A percentile compares a stretch with the other conserved stretches of the same genome.
Evolutionary conservation across 1,284 basidiomycete genomes (phyloP).

Genomic region (Testicularia cyperi): DNA sequence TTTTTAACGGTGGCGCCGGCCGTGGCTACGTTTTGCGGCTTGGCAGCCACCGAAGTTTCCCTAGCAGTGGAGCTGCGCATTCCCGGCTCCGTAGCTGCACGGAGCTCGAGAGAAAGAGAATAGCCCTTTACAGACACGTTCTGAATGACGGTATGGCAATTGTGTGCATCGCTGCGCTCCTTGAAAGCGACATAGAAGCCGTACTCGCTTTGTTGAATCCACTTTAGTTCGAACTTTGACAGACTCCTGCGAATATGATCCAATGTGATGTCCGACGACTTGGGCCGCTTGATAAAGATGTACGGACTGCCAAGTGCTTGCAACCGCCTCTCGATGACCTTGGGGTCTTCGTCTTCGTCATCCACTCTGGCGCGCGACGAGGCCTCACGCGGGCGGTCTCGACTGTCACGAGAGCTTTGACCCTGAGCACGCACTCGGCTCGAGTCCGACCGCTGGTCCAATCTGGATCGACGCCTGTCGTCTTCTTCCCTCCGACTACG

Average conservation of each 20-base stretch:
- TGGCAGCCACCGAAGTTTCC: not conserved
- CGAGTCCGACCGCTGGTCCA: too few relatives aligned
- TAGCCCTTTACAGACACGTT: constrained; percentile 27
- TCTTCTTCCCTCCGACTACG: too few relatives aligned
- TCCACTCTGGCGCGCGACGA: too few relatives aligned
- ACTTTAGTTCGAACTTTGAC: constrained; percentile 22
- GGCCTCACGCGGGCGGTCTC: too few relatives aligned
- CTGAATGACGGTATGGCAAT: constrained; percentile 41
- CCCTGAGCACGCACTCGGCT: too few relatives aligned
- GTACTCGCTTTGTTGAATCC: constrained; percentile 50
- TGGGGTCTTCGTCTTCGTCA: constrained; percentile 4
- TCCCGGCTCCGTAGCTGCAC: constrained; percentile 4
- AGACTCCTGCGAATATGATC: constrained; percentile 44
- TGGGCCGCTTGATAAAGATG: constrained; percentile 38
- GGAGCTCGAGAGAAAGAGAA: constrained; percentile 36
- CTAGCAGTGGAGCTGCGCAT: too few relatives aligned
- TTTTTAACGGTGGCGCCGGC: not conserved
- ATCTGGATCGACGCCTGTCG: too few relatives aligned
- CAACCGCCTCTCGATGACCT: constrained; percentile 16
- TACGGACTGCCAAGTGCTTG: constrained; percentile 24
- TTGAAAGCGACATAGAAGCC: constrained; percentile 60
- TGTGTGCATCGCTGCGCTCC: constrained; percentile 10
- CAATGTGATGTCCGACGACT: constrained; percentile 28
- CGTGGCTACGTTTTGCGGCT: not conserved
- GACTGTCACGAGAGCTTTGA: too few relatives aligned